phyloP scores from a whole-genome alignment of 148 eudicot genomes.

The Pouteria glomerata region DNA sequence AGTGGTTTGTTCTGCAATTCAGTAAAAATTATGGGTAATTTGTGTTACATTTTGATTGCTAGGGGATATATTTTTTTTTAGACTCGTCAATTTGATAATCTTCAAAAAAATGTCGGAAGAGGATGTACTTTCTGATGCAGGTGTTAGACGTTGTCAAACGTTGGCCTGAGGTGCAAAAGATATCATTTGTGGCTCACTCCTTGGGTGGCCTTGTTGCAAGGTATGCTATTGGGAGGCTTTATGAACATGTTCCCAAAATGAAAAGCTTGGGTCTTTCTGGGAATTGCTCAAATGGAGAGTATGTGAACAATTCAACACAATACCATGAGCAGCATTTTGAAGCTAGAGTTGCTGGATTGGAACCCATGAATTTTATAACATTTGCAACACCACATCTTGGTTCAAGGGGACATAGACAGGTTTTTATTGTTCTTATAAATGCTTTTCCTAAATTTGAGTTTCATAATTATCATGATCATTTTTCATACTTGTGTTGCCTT shows the following conservation, averaged over 20 bases:
- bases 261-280: constrained; percentile 13
- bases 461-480: not conserved
- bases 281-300: constrained; percentile 21
- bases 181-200: constrained; percentile 85
- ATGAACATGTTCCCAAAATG: constrained; percentile 24
- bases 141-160: constrained; percentile 54
- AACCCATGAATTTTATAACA: constrained; percentile 82
- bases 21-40: too few species aligned
- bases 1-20: too few species aligned
- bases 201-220: constrained; percentile 93
- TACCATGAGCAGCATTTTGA: constrained; percentile 20
- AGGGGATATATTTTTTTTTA: not conserved
- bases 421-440: constrained; percentile 9
- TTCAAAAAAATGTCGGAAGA: not conserved
- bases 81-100: not conserved
- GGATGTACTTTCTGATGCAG: constrained; percentile 36
- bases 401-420: constrained; percentile 91
- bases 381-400: constrained; percentile 96
- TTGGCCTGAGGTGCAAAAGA: constrained; percentile 67
- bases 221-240: constrained; percentile 77
- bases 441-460: not conserved
- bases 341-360: constrained; percentile 68
- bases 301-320: constrained; percentile 17
- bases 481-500: not conserved
- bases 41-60: too few species aligned